Evolutionary conservation across 176 grass and related monocot genomes (phyloP).

Genomic region (Lolium perenne): DNA sequence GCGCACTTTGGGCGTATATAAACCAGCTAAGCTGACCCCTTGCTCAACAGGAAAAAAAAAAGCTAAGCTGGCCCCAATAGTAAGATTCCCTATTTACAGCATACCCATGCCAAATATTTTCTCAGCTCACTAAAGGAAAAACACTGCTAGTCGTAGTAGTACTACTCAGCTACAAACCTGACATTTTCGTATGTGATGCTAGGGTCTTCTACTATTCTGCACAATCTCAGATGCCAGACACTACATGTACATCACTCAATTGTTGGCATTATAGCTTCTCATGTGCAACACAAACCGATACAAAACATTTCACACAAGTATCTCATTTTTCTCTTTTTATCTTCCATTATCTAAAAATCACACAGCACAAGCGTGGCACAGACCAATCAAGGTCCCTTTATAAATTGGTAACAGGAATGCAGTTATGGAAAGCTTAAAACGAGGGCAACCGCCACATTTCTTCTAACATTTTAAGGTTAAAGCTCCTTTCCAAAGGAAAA

Average conservation of each 20-base stretch:
- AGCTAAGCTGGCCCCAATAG: neutral
- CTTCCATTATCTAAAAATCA: slow-evolving; percentile 10
- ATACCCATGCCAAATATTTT: neutral
- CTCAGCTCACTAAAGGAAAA: neutral
- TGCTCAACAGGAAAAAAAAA: no score
- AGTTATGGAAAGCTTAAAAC: slow-evolving; percentile 21
- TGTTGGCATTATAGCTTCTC: slow-evolving; percentile 35
- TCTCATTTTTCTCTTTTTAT: slow-evolving; percentile 30
- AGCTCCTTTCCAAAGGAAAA: neutral
- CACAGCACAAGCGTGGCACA: slow-evolving; percentile 1
- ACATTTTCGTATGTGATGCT: slow-evolving; percentile 26
- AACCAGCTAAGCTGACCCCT: slow-evolving; percentile 13
- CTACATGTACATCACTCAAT: slow-evolving; percentile 15
- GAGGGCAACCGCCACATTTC: neutral
- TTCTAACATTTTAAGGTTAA: slow-evolving; percentile 33
- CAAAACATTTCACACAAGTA: slow-evolving; percentile 32
- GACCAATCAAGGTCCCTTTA: neutral
- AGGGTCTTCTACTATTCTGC: neutral
- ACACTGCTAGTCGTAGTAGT: slow-evolving; percentile 19
- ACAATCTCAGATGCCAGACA: slow-evolving; percentile 11
- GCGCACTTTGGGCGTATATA: neutral
- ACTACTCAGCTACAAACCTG: slow-evolving; percentile 28
- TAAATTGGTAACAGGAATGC: slow-evolving; percentile 17
- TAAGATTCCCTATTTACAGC: slow-evolving; percentile 25
- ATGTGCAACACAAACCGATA: neutral